A percentile compares a stretch with the other conserved stretches of the same genome.
Evolutionary conservation across 306 rosid genomes (phyloP).

Genomic region (Leucaena leucocephala): DNA sequence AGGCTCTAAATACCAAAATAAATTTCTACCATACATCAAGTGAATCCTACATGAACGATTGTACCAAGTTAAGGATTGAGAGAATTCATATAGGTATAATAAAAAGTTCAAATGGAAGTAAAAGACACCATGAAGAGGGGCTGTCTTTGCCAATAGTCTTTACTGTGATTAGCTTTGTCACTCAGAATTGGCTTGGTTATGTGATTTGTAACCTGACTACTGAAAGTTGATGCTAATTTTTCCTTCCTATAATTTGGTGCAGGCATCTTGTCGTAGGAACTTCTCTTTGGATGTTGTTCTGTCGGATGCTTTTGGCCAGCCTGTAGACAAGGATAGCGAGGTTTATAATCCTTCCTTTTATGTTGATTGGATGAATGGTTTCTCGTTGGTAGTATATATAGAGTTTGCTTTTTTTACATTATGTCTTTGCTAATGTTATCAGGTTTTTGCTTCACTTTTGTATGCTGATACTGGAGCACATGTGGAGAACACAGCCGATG

Average conservation of each 20-base stretch:
- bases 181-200: neutral
- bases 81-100: slow-evolving; percentile 3
- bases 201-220: slow-evolving; percentile 1
- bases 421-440: slow-evolving; percentile 34
- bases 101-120: neutral
- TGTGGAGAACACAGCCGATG: slow-evolving; percentile 78
- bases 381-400: slow-evolving; percentile 16
- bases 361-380: slow-evolving; percentile 21
- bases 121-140: slow-evolving; percentile 3
- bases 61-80: slow-evolving; percentile 10
- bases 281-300: slow-evolving; percentile 83
- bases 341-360: slow-evolving; percentile 43
- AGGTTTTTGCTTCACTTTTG: slow-evolving; percentile 87
- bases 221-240: slow-evolving; percentile 30
- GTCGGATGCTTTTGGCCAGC: slow-evolving; percentile 62
- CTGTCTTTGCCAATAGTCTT: slow-evolving; percentile 6
- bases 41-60: slow-evolving; percentile 9
- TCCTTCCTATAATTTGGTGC: slow-evolving; percentile 46
- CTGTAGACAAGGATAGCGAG: slow-evolving; percentile 71
- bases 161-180: neutral
- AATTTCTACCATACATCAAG: neutral
- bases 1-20: slow-evolving; percentile 21
- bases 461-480: slow-evolving; percentile 70
- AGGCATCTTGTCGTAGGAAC: slow-evolving; percentile 95
- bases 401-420: slow-evolving; percentile 29